Base-by-base conservation (phyloP, 768 basidiomycete species). In the Chlorophyllum brunneum region DNA sequence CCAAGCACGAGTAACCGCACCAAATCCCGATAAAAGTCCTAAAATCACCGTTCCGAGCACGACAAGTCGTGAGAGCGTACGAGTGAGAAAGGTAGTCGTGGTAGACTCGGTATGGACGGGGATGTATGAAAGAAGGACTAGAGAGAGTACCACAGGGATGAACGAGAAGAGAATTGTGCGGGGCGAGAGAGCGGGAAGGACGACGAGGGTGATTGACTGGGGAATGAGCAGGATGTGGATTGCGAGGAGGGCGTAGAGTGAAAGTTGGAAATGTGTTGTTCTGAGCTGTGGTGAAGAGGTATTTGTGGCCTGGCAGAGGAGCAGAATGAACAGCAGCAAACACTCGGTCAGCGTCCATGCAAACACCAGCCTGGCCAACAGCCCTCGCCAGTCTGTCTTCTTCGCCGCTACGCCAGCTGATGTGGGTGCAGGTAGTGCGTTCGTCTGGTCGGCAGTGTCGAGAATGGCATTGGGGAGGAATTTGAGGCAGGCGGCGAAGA, bases 21-120 rank as follows among this genome's bases (percentile, higher is more conserved):
- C 89, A 55, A 89, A 86, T 0, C 91, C 91, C 0, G 90, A 89
- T 4, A 93, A 72, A 2, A 83, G 62, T 4, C 91, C 91, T n/a
- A 93, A 81, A 51, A 91, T 78, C 26, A 84, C 73, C 0, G 85
- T 91, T 2, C 91, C 91, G 18, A 92, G 67, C 16, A 91, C 85
- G 16, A 86, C 79, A 11, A 92, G 74, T 9, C 89, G 79, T 2
- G 85, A 71, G 1, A 84, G 70, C 0, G 77, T 71, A 1, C 80
- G 69, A 7, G 76, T 77, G 22, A 77, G 68, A 2, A 70, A 61
- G 48, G 77, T 73, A 37, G 71, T 62, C 5, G 67, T 7, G 60
- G 63, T n/a, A 73, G 75, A 16, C 65, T 55, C 4, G 88, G 88
- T 11, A 26, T 39, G 27, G 11, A 91, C 73, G 2, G 88, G 88